Base-by-base conservation (phyloP, 2,329 filamentous ascomycete species). In the Sporothrix luriei region DNA sequence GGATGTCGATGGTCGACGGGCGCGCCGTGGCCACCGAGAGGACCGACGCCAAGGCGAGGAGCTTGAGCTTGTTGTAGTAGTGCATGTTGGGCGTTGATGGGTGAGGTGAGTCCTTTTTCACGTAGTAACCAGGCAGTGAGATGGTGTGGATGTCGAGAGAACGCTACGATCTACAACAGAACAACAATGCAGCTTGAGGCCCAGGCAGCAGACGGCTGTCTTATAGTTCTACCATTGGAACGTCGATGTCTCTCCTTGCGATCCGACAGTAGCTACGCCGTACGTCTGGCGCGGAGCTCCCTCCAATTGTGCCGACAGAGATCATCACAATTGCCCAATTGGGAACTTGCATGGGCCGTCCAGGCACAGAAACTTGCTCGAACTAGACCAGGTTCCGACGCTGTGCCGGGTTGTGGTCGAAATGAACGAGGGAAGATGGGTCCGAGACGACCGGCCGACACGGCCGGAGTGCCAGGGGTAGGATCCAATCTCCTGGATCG, bases 311-410 rank as follows among this genome's bases (percentile, higher is more conserved):
- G 55, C 55, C 55, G 55, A 54, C 13, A 19, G 11, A 51, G 33
- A 64, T 68, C 55, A 68, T 68, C 67, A 68, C 11, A 51, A 68
- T 68, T 68, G 19, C 66, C 66, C 2, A 1, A 57, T 68, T 11
- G 13, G 26, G 66, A 40, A 65, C n/a, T 65, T 9, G 6, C 21
- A 40, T 24, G 21, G 21, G 26, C 6, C 6, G 13, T n/a, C 7
- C 33, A 33, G 33, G 33, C 7, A 49, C 43, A 49, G 4, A 64
- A 64, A 62, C 59, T 14, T 48, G 40, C 40, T 62, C 59, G 33
- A 33, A 5, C 33, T 33, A 33, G 33, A 5, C 33, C 33, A 33
- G 33, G 33, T 33, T 33, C 33, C 33, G 33, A 33, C 33, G 33
- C 33, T 33, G 33, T 33, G 33, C 33, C 33, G 33, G 33, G 33